Evolutionary conservation across 495 filamentous ascomycete species (phyloP).

Genomic region (Lophiotrema nucula): DNA sequence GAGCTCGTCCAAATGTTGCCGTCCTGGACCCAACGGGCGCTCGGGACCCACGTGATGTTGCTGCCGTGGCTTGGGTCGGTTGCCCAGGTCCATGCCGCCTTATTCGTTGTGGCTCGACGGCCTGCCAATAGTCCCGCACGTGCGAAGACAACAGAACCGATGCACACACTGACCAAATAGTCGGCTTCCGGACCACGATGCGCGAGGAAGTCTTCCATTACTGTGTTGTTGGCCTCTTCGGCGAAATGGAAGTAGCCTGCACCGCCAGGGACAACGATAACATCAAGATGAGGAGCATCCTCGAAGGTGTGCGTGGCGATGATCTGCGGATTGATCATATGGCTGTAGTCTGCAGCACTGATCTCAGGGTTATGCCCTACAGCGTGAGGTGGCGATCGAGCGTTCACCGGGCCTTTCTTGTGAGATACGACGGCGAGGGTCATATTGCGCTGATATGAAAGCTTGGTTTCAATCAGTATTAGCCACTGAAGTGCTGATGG

Average conservation of each 20-base stretch:
- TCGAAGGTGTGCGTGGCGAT: slow-evolving; percentile 15
- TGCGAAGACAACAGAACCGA: not conserved
- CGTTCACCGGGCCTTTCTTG: slow-evolving; percentile 1
- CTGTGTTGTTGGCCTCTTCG: not conserved
- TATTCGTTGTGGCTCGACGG: slow-evolving; percentile 14
- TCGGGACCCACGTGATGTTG: slow-evolving; percentile 14
- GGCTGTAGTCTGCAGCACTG: not conserved
- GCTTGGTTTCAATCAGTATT: no score
- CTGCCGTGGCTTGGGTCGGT: not conserved
- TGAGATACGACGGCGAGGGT: slow-evolving; percentile 2
- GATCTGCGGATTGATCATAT: not conserved
- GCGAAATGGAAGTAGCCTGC: not conserved
- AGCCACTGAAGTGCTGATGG: no score
- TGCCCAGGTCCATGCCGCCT: slow-evolving; percentile 2
- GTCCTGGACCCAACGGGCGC: slow-evolving; percentile 19
- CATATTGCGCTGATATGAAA: no score
- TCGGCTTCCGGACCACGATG: not conserved
- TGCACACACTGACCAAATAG: slow-evolving; percentile 5
- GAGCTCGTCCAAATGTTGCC: slow-evolving; percentile 25
- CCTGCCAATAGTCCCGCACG: slow-evolving; percentile 1
- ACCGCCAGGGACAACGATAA: slow-evolving; percentile 21
- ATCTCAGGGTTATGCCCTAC: not conserved
- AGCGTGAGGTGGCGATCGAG: not conserved
- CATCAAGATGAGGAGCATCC: slow-evolving; percentile 7
- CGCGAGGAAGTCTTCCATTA: slow-evolving; percentile 9